These are phyloP conservation scores for Beauveria australis DNA, from an alignment of 2,329 filamentous ascomycete genomes.

Conservation along the genomic window DNA sequence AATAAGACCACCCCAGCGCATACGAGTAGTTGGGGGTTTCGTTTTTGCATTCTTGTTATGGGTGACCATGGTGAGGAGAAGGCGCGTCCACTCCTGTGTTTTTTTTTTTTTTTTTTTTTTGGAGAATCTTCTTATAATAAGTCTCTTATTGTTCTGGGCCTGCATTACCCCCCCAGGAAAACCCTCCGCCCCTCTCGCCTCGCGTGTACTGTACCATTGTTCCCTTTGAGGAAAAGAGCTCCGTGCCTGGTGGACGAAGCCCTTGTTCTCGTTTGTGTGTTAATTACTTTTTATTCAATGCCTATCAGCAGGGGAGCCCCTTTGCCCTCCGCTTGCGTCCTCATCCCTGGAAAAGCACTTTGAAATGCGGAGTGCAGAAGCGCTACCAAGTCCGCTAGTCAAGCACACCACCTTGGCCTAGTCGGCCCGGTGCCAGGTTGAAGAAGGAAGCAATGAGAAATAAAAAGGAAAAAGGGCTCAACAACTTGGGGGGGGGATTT, in stretches of 20 bases:
- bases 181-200: neutral
- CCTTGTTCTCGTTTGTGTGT: neutral
- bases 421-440: neutral
- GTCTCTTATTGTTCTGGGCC: constrained; percentile 4
- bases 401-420: neutral
- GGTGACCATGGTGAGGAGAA: neutral
- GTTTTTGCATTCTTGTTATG: neutral
- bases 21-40: neutral
- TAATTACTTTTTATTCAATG: neutral
- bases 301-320: neutral
- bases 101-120: neutral
- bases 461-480: neutral
- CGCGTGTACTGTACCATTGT: constrained; percentile 5
- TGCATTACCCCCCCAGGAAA: neutral
- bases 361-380: neutral
- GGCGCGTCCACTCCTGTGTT: neutral
- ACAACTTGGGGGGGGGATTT: neutral
- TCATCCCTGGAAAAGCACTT: neutral
- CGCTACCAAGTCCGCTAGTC: neutral
- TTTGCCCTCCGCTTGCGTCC: neutral
- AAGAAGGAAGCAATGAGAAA: neutral
- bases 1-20: neutral
- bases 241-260: neutral
- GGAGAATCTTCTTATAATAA: neutral
- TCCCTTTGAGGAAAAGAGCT: neutral